Evolutionary conservation across 2,329 filamentous ascomycete genomes (phyloP), one percentile per base, ranked within the genome.

Genomic region (Zalaria obscura): DNA sequence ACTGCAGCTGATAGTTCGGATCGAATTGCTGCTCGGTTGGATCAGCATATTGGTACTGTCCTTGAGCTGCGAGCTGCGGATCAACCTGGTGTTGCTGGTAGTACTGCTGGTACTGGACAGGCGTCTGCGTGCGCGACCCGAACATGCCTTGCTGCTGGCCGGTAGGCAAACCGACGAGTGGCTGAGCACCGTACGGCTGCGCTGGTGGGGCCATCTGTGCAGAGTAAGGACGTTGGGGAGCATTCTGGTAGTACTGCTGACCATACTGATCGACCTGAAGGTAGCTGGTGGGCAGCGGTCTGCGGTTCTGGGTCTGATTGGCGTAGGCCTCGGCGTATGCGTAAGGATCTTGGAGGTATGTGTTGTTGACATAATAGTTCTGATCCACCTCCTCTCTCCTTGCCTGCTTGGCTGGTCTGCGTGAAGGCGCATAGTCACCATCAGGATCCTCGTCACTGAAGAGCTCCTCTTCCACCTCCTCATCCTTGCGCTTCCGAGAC

Each of bases 221-320:
- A 25, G 36, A 4, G 36, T 27, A 5, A 3, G 46, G 5, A 46
- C 64, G 65, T 37, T 68, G 65, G 33, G 69, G 53, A 3, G 60
- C 58, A n/a, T 63, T 62, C 43, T 73, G 68, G 48, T 71, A 69
- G 52, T 73, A 75, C 36, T 72, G 67, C 28, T 63, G 50, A 35
- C 67, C 63, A 11, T 56, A 56, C 33, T 64, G 58, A 11, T 59
- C 59, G 48, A 71, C 66, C 28, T 64, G 63, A 44, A 2, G 2
- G 18, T 18, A 18, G 18, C 18, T 18, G 18, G 18, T 18, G 18
- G 18, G 18, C 18, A 18, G 18, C 18, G 18, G 18, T 18, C 18
- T 18, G 18, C 18, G 18, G 18, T 18, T 2, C 18, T 18, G 18
- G 18, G 18, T 18, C 18, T 64, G 62, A 25, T 69, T 39, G 5